Conservation (phyloP, 2,329 filamentous ascomycete species). For the Cercospora canescens region DNA sequence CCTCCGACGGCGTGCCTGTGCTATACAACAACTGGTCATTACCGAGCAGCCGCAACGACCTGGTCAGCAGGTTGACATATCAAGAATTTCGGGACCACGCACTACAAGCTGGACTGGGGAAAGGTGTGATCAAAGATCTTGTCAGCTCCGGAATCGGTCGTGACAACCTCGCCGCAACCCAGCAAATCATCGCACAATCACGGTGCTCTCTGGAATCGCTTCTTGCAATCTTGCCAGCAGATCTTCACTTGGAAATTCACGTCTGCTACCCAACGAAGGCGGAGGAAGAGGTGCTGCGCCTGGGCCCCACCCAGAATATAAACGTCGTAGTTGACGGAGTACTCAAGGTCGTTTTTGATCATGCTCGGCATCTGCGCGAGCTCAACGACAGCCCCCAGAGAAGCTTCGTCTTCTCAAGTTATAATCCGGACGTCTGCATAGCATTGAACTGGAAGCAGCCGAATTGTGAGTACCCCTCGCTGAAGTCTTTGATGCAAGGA, state of each 20-base stretch:
- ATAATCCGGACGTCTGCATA: slow-evolving; percentile 85
- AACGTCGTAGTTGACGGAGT: slow-evolving; percentile 85
- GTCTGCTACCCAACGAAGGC: slow-evolving; percentile 77
- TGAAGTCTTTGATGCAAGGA: background rate
- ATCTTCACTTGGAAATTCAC: slow-evolving; percentile 89
- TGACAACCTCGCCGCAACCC: slow-evolving; percentile 61
- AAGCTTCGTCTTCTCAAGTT: slow-evolving; percentile 91
- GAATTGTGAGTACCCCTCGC: slow-evolving; percentile 64
- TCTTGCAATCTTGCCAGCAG: slow-evolving; percentile 69
- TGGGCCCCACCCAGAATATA: slow-evolving; percentile 77
- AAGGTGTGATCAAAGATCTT: slow-evolving; percentile 30
- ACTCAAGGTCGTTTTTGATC: slow-evolving; percentile 83
- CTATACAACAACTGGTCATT: slow-evolving; percentile 80
- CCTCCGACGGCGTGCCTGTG: slow-evolving; percentile 81
- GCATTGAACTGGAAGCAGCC: slow-evolving; percentile 99
- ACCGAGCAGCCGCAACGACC: slow-evolving; percentile 59
- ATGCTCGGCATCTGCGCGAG: slow-evolving; percentile 70
- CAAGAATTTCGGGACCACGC: slow-evolving; percentile 64
- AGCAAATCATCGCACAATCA: slow-evolving; percentile 68
- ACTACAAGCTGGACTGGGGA: slow-evolving; percentile 28
- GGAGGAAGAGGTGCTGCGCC: slow-evolving; percentile 68
- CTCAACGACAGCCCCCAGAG: slow-evolving; percentile 71
- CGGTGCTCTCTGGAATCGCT: slow-evolving; percentile 80
- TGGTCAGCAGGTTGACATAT: slow-evolving; percentile 75
- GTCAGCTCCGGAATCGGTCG: slow-evolving; percentile 31